Evolutionary conservation across 108 stramenopile species (phyloP).

Genomic region (Parmales sp.): DNA sequence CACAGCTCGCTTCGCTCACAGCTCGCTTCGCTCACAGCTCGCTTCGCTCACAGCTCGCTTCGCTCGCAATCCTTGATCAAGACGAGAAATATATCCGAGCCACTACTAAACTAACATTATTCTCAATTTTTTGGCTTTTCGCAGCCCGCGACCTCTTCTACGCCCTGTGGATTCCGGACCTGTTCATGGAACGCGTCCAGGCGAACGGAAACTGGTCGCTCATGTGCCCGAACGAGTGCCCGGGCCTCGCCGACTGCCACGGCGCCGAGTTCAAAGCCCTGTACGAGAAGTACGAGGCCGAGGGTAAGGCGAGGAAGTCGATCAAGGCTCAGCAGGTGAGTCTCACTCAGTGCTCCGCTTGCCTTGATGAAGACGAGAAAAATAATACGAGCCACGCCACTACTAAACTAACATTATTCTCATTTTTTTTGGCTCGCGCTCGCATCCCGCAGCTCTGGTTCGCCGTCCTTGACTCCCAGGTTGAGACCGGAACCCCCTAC

Average conservation of each 20-base stretch:
- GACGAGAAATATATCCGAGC: too few relatives aligned
- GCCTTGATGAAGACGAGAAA: background rate
- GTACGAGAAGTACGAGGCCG: constrained; percentile 86
- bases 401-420: background rate
- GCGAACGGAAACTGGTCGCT: constrained; percentile 80
- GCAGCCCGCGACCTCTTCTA: constrained; percentile 98
- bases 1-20: too few relatives aligned
- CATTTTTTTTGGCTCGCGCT: too few relatives aligned
- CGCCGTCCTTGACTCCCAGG: constrained; percentile 93
- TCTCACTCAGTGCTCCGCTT: too few relatives aligned
- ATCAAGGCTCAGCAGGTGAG: constrained; percentile 93
- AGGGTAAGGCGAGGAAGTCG: constrained; percentile 77
- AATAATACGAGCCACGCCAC: background rate
- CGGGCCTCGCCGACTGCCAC: constrained; percentile 77
- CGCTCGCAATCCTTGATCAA: too few relatives aligned
- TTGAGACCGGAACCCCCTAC: constrained; percentile 99
- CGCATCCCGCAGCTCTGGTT: constrained; percentile 98
- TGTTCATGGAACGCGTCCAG: constrained; percentile 97
- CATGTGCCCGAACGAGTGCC: constrained; percentile 94
- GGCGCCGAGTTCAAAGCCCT: constrained; percentile 86
- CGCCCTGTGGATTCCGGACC: constrained; percentile 96
- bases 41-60: too few relatives aligned
- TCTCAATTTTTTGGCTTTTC: too few relatives aligned
- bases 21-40: too few relatives aligned
- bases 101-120: too few relatives aligned